These are phyloP conservation scores for Lentinula sp. DNA, from an alignment of 768 basidiomycete genomes.

Conservation along the genomic window DNA sequence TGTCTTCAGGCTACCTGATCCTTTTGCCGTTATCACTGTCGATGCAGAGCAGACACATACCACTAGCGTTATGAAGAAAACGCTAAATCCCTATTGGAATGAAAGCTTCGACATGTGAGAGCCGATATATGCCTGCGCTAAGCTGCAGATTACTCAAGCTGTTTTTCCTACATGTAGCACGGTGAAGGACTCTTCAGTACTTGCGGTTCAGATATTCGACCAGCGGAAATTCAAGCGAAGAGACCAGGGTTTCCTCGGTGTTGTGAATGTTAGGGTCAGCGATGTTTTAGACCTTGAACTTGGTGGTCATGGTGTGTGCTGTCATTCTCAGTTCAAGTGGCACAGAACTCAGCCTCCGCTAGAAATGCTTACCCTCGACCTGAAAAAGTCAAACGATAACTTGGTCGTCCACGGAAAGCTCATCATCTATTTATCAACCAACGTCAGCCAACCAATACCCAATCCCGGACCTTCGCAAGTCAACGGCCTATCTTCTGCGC, in stretches of 20 bases:
- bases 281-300: constrained; percentile 89
- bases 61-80: constrained; percentile 95
- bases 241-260: constrained; percentile 97
- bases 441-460: constrained; percentile 75
- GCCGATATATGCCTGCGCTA: background rate
- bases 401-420: constrained; percentile 97
- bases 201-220: constrained; percentile 98
- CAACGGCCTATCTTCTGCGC: constrained; percentile 48
- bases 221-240: constrained; percentile 98
- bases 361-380: constrained; percentile 96
- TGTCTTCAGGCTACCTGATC: constrained; percentile 94
- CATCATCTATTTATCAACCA: constrained; percentile 93
- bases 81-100: constrained; percentile 94
- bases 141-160: background rate
- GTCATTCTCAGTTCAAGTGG: background rate
- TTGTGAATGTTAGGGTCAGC: constrained; percentile 90
- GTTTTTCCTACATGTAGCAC: constrained; percentile 41
- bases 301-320: constrained; percentile 79
- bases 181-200: constrained; percentile 96
- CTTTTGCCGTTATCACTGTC: constrained; percentile 97
- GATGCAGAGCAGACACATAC: constrained; percentile 97
- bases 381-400: constrained; percentile 99
- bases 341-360: constrained; percentile 4
- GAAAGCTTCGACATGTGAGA: constrained; percentile 96
- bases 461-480: constrained; percentile 79